A percentile compares a stretch with the other conserved stretches of the same genome.
phyloP scores from a whole-genome alignment of 208 protist genomes.

The Acanthamoeba triangularis region DNA sequence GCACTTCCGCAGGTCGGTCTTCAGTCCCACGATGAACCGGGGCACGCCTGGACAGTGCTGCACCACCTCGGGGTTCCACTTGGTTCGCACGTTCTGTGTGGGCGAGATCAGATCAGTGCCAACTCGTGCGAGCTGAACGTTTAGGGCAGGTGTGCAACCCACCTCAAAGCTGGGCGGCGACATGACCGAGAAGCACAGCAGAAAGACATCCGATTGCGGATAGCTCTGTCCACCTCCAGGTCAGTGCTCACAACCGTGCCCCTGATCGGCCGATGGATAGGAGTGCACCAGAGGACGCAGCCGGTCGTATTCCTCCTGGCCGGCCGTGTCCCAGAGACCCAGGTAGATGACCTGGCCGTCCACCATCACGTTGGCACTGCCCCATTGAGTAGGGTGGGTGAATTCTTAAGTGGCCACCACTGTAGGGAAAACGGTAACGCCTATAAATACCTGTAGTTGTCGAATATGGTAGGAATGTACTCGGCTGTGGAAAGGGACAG shows the following conservation, averaged over 20 bases:
- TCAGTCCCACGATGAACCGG: conserved; percentile 95
- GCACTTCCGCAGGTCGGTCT: conserved; percentile 92
- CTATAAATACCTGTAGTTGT: background rate
- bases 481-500: background rate
- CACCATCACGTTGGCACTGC: conserved; percentile 75
- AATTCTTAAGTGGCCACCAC: background rate
- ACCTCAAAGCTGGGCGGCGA: conserved; percentile 87
- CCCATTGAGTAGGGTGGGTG: background rate
- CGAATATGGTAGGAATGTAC: conserved; percentile 42
- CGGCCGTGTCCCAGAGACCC: conserved; percentile 86
- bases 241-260: too few species aligned
- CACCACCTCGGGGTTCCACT: conserved; percentile 88
- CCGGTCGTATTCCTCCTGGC: conserved; percentile 88
- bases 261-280: background rate
- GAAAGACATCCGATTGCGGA: conserved; percentile 92
- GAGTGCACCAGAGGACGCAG: conserved; percentile 79
- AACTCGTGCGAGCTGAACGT: conserved; percentile 67
- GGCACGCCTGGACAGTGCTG: conserved; percentile 89
- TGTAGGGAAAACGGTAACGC: background rate
- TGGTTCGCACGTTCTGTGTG: conserved; percentile 86
- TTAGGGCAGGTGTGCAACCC: background rate
- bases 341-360: conserved; percentile 81
- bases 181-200: conserved; percentile 94
- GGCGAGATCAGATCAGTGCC: background rate
- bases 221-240: conserved; percentile 88